Evolutionary conservation across 208 protist genomes (phyloP).

Genomic region (Borovskyia barvae): DNA sequence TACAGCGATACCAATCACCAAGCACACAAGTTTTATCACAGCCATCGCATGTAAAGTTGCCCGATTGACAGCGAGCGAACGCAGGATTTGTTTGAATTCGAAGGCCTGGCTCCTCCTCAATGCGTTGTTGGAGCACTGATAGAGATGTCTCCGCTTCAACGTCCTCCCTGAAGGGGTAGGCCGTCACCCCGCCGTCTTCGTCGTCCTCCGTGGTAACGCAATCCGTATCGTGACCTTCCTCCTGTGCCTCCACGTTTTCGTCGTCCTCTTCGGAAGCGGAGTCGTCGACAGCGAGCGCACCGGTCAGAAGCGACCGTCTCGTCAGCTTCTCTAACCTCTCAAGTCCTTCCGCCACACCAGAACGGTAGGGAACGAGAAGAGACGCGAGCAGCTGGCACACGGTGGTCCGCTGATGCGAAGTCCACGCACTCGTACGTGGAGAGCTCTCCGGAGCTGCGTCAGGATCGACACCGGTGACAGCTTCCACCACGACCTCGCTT

Average conservation of each 20-base stretch:
- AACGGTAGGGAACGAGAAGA: conserved; percentile 37
- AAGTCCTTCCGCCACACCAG: conserved; percentile 31
- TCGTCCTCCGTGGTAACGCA: conserved; percentile 38
- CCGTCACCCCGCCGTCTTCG: not conserved
- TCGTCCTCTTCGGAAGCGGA: conserved; percentile 12
- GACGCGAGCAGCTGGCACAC: conserved; percentile 46
- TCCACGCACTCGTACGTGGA: conserved; percentile 18
- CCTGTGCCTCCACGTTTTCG: conserved; percentile 22
- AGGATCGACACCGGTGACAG: too few relatives aligned
- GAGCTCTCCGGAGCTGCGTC: not conserved
- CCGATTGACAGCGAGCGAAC: conserved; percentile 24
- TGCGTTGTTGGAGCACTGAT: conserved; percentile 24
- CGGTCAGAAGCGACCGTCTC: conserved; percentile 11
- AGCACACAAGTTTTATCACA: conserved; percentile 46
- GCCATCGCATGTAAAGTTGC: conserved; percentile 57
- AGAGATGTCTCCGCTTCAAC: not conserved
- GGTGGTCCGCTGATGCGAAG: conserved; percentile 40
- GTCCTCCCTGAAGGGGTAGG: not conserved
- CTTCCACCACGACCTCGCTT: not conserved
- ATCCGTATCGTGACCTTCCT: conserved; percentile 27
- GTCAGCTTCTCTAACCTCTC: conserved; percentile 21
- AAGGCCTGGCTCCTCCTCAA: conserved; percentile 29
- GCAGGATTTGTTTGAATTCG: conserved; percentile 29
- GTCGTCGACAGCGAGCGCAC: conserved; percentile 1
- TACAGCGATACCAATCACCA: conserved; percentile 83